Conservation (phyloP, 345 rosid genomes). For the Salix suchowensis region DNA sequence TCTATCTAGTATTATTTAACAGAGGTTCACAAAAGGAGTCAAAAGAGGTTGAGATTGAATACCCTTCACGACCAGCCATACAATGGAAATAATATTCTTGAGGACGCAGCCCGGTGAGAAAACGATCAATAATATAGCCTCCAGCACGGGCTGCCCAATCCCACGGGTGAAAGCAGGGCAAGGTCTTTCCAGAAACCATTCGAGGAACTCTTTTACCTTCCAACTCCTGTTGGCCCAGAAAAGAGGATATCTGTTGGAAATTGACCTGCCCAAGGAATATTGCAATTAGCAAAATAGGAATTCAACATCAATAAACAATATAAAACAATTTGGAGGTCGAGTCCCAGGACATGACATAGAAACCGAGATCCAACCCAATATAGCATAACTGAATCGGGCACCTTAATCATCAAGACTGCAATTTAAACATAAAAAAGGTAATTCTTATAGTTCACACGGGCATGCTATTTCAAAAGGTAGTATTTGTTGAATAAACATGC, state of each 20-base stretch:
- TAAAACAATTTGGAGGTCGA: not conserved
- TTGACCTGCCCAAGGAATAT: slow-evolving; percentile 63
- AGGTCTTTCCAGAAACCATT: slow-evolving; percentile 98
- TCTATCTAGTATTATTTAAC: not conserved
- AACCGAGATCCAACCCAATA: not conserved
- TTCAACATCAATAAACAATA: not conserved
- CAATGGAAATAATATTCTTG: slow-evolving; percentile 99
- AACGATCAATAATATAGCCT: slow-evolving; percentile 90
- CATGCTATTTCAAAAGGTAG: not conserved
- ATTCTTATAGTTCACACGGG: not conserved
- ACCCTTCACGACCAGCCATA: slow-evolving; percentile 99
- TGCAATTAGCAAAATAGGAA: not conserved
- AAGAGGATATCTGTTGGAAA: slow-evolving; percentile 96
- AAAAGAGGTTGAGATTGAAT: slow-evolving; percentile 10
- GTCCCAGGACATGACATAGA: not conserved
- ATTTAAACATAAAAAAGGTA: too few relatives aligned
- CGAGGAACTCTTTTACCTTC: slow-evolving; percentile 98
- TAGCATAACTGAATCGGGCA: not conserved
- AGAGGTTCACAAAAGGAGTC: not conserved
- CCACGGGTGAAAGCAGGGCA: slow-evolving; percentile 94
- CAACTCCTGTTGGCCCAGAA: slow-evolving; percentile 94
- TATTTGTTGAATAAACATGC: not conserved
- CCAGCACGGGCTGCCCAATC: slow-evolving; percentile 98
- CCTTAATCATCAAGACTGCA: not conserved
- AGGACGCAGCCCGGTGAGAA: slow-evolving; percentile 98